A percentile compares a stretch with the other conserved stretches of the same genome.
Evolutionary conservation across 352 stramenopile genomes (phyloP).

Genomic region (Phytophthora fragariaefolia): DNA sequence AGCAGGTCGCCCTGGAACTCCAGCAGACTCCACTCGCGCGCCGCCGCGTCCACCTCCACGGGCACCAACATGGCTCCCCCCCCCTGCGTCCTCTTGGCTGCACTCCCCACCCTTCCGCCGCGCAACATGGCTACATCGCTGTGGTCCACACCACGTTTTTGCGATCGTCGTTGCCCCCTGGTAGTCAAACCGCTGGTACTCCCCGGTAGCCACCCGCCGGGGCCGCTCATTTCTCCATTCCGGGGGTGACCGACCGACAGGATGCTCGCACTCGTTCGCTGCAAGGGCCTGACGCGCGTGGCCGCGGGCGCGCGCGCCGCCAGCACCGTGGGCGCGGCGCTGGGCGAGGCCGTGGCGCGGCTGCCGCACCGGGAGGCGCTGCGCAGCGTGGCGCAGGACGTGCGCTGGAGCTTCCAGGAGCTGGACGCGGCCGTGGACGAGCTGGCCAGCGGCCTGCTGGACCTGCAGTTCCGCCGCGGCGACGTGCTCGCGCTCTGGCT

Average conservation of each 20-base stretch:
- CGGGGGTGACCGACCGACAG: slow-evolving; percentile 21
- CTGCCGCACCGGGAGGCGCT: slow-evolving; percentile 90
- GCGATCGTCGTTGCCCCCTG: too few species aligned
- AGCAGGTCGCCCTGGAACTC: slow-evolving; percentile 86
- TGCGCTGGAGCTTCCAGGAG: slow-evolving; percentile 89
- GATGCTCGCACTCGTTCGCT: slow-evolving; percentile 77
- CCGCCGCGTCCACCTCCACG: slow-evolving; percentile 63
- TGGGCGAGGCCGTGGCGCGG: slow-evolving; percentile 78
- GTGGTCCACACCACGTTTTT: neutral
- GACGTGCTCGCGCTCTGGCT: slow-evolving; percentile 88
- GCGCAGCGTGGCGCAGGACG: slow-evolving; percentile 82
- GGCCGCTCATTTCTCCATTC: slow-evolving; percentile 37
- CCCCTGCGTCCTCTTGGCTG: too few species aligned
- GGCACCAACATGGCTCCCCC: slow-evolving; percentile 60
- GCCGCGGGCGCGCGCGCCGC: slow-evolving; percentile 48
- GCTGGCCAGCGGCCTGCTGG: slow-evolving; percentile 77
- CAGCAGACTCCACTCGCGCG: slow-evolving; percentile 82
- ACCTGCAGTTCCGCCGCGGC: slow-evolving; percentile 71
- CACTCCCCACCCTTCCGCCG: too few species aligned
- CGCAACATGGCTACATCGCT: neutral
- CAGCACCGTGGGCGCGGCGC: slow-evolving; percentile 68
- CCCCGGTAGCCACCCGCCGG: neutral
- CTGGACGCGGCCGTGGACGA: slow-evolving; percentile 79
- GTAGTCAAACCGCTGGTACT: too few species aligned
- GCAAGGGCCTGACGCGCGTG: slow-evolving; percentile 54